Evolutionary conservation across 164 flowering plant genomes (phyloP), one percentile per base, ranked within the genome.

Genomic region (Saururus chinensis): DNA sequence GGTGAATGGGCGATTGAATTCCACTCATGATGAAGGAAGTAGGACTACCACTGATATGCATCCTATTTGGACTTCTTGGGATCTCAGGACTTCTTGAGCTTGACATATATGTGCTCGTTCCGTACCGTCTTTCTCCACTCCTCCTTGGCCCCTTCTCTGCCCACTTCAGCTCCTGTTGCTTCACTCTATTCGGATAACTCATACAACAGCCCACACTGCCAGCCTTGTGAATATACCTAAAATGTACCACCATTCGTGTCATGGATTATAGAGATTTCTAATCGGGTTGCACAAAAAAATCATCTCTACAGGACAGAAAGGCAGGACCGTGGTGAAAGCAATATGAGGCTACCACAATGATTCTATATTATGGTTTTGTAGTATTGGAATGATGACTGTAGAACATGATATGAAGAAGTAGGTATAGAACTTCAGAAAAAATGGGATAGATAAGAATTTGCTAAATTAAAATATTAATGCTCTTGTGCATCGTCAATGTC

Each of bases 61-160:
- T 37, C 66, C 66, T 64, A 4, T 52, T 54, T 35, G 67, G 54
- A 1, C 51, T 54, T 41, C 59, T 55, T 19, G 64, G 57, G 30
- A 30, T 52, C 8, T 7, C 55, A 8, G 54, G 55, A 19, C 55
- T 25, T 42, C 26, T 40, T 41, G 64, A 21, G 37, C 66, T 64
- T 2, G 71, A 65, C 21, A 59, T 63, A 0, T 75, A 74, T 9
- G 60, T 53, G 21, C 74, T 74, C 54, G 53, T 67, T 23, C 65
- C 67, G 13, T 45, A 48, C 21, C 30, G 48, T 6, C 56, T 62
- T 24, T 65, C 71, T 9, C 73, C 75, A 21, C 69, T 72, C 53
- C 68, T 66, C 63, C 84, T 75, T 0, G 84, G 84, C 51, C 91
- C 88, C 74, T 77, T 83, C 78, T 85, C 88, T 1, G 84, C 88